Evolutionary conservation across 2,329 filamentous ascomycete genomes (phyloP), one percentile per base, ranked within the genome.

Genomic region (Alternaria tenuissima): DNA sequence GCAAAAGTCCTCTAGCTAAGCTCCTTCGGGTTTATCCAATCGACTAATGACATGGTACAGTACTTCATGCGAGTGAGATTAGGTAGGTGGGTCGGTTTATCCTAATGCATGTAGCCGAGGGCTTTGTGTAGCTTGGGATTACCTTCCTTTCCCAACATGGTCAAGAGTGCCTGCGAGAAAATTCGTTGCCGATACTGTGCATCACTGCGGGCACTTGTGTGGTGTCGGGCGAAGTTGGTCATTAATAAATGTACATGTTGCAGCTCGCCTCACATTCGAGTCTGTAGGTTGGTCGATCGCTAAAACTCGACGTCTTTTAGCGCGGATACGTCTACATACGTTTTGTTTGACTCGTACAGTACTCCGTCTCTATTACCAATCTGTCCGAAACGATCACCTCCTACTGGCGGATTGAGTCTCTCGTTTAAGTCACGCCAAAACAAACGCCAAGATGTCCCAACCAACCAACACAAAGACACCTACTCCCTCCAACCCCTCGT

Each of bases 401-500:
- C 48, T 28, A 14, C 22, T 52, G 8, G 11, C 48, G 3, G 8
- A 7, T 7, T 9, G 36, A n/a, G 36, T n/a, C 7, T 48, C 16
- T 7, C 30, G 22, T 4, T 36, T 24, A 16, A 12, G 9, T 11
- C 18, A 14, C 12, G 18, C 6, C 46, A 11, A 5, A 36, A 44
- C 30, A 55, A n/a, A 28, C 20, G 16, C 12, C 20, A 42, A 22
- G 16, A 60, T 57, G 57, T 24, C 52, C 11, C 39, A 47, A 18
- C 14, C 22, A 38, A 57, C 44, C 3, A 52, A 54, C 18, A 38
- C 20, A 5, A 51, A 44, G n/a, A 55, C 56, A 7, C 42, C 61
- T 11, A 55, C 32, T 5, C 63, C 60, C 49, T 67, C 63, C 7
- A 75, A 76, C 55, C 71, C 70, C 9, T 73, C 69, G 11, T 62